phyloP scores from a whole-genome alignment of 139 green algal species.

The Monoraphidium neglectum region DNA sequence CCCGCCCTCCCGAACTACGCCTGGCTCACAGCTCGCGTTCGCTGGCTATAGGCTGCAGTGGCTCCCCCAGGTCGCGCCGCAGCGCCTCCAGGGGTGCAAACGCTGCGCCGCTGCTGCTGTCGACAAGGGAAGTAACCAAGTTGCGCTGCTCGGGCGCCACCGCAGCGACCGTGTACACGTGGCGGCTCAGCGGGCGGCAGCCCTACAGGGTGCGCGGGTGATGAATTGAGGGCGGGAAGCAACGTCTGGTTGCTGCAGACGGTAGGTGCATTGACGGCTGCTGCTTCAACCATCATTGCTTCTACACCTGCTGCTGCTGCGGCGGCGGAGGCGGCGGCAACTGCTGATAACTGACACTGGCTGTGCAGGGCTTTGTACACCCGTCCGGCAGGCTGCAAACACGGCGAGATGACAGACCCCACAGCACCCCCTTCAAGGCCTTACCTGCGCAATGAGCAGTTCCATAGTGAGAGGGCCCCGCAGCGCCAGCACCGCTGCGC shows the following conservation, averaged over 20 bases:
- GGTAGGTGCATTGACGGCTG: too few species aligned
- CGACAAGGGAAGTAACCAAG: neutral
- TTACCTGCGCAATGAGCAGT: conserved; percentile 56
- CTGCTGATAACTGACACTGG: neutral
- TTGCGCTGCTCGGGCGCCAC: neutral
- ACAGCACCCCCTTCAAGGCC: neutral
- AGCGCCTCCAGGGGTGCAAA: conserved; percentile 42
- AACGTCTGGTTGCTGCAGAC: too few species aligned
- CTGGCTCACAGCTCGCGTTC: conserved; percentile 6
- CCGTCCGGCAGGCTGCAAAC: too few species aligned
- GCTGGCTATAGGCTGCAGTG: conserved; percentile 4
- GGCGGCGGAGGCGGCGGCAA: neutral
- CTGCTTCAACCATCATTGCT: too few species aligned
- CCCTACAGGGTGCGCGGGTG: conserved; percentile 24
- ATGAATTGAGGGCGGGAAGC: too few species aligned
- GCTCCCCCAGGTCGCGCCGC: conserved; percentile 28
- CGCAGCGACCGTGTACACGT: conserved; percentile 11
- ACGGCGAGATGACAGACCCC: too few species aligned
- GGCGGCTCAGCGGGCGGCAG: conserved; percentile 35
- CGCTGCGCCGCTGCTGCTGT: neutral
- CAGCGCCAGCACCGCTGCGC: conserved; percentile 47
- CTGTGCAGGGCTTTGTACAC: too few species aligned
- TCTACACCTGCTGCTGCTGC: neutral
- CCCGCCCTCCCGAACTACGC: neutral
- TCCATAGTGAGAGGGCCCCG: conserved; percentile 51